phyloP scores from a whole-genome alignment of 2,329 filamentous ascomycete genomes.

The Botrytis aclada region DNA sequence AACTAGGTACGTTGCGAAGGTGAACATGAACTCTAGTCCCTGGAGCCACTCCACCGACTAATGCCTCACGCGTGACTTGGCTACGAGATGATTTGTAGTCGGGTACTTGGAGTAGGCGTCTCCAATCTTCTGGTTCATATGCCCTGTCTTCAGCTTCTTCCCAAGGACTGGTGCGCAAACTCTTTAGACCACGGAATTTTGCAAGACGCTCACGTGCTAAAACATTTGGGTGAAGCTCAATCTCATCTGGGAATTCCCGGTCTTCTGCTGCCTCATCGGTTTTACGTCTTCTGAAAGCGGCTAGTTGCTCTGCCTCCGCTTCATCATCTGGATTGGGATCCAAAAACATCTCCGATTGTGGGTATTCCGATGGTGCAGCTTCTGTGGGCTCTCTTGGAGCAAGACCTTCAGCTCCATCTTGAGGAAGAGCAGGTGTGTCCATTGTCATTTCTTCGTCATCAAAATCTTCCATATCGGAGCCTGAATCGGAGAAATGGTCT shows the following conservation, averaged over 20 bases:
- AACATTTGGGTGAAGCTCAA: slow-evolving; percentile 86
- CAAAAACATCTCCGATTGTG: slow-evolving; percentile 88
- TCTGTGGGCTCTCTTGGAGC: slow-evolving; percentile 69
- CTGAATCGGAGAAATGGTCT: slow-evolving; percentile 70
- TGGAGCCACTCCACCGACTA: slow-evolving; percentile 81
- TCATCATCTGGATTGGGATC: slow-evolving; percentile 76
- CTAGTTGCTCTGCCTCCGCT: slow-evolving; percentile 71
- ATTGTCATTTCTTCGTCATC: slow-evolving; percentile 59
- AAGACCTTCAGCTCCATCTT: slow-evolving; percentile 77
- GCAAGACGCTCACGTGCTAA: slow-evolving; percentile 80
- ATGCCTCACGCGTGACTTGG: slow-evolving; percentile 72
- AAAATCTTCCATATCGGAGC: slow-evolving; percentile 74
- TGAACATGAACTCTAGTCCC: slow-evolving; percentile 82
- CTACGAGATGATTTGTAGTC: slow-evolving; percentile 86
- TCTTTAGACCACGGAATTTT: slow-evolving; percentile 89
- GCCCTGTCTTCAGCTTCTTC: slow-evolving; percentile 82
- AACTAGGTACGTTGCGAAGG: slow-evolving; percentile 57
- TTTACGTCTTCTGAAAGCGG: slow-evolving; percentile 74
- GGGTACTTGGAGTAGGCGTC: slow-evolving; percentile 77
- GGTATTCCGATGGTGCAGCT: slow-evolving; percentile 80
- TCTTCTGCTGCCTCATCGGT: slow-evolving; percentile 83
- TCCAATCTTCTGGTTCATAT: slow-evolving; percentile 88
- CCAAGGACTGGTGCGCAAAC: slow-evolving; percentile 82
- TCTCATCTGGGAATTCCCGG: slow-evolving; percentile 93
- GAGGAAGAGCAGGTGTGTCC: slow-evolving; percentile 61